Evolutionary conservation across 768 basidiomycete genomes (phyloP), one percentile per base, ranked within the genome.

Genomic region (Arthromyces matolae): DNA sequence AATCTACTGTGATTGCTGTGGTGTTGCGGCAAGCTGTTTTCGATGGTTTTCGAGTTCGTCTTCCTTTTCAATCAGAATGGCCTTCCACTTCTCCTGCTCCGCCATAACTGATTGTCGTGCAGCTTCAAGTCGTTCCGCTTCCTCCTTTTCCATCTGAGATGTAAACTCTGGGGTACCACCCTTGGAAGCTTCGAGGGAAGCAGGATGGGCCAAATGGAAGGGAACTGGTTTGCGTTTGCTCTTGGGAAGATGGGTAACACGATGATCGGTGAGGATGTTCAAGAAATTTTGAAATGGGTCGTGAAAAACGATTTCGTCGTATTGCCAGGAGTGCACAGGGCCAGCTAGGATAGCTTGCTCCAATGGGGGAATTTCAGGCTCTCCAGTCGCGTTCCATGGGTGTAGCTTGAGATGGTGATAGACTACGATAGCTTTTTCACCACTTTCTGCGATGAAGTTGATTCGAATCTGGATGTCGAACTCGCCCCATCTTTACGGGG

Each of bases 341-440:
- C 84, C 86, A 22, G 75, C 60, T 59, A 81, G 83, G 60, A 80
- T 72, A 2, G 86, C 84, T 19, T 74, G 73, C 13, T 86, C 84
- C 7, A 83, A 73, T 4, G 84, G 75, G 1, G 85, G 83, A 3
- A 85, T 79, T 45, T 84, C 82, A 0, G 82, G 78, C 36, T 86
- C 83, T 20, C 76, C 78, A 2, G 75, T 64, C 18, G 73, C 66
- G 3, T 81, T 76, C 91, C 91, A 94, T 3, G 92, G 89, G 61
- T 94, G 96, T 0, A 99, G 79, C 64, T 97, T 97, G 62, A 99
- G 84, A 60, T 95, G 89, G 67, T 99, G 96, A 53, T 89, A 87
- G 47, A 96, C 71, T 3, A 79, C 78, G 54, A 97, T 72, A 14
- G 91, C 80, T 62, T 98, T 98, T 65, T 98, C 96, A 40, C 83